phyloP scores from a whole-genome alignment of 2,329 filamentous ascomycete species.

The Talaromyces islandicus region DNA sequence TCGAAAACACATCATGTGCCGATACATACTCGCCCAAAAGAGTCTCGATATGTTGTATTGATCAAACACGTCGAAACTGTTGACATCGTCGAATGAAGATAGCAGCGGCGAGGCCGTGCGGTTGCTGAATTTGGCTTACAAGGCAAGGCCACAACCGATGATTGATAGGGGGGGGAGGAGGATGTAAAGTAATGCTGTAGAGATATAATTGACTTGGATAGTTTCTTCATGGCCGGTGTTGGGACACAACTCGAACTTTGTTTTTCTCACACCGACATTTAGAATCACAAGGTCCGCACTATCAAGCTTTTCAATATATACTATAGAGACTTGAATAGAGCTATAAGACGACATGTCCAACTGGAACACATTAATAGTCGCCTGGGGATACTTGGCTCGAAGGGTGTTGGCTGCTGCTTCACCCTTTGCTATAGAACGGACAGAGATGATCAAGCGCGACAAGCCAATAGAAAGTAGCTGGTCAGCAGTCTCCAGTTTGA shows the following conservation, averaged over 20 bases:
- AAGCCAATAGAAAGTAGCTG: constrained; percentile 41
- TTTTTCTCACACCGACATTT: constrained; percentile 31
- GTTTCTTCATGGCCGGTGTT: constrained; percentile 43
- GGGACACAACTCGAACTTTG: constrained; percentile 25
- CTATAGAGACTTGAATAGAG: constrained; percentile 26
- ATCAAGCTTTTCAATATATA: constrained; percentile 29
- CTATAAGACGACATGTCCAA: constrained; percentile 44
- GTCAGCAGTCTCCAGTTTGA: constrained; percentile 47
- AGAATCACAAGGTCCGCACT: constrained; percentile 41
- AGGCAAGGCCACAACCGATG: constrained; percentile 15
- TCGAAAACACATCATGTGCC: constrained; percentile 41
- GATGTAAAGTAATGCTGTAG: constrained; percentile 49
- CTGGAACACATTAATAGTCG: constrained; percentile 36
- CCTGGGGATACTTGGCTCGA: constrained; percentile 16
- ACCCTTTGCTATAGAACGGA: constrained; percentile 39
- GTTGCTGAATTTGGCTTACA: constrained; percentile 9
- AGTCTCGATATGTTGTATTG: not conserved
- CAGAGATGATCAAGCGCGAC: constrained; percentile 41
- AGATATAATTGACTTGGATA: constrained; percentile 54
- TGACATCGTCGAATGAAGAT: not conserved
- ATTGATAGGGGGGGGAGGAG: constrained; percentile 40
- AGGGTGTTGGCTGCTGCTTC: constrained; percentile 36
- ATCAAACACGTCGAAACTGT: not conserved
- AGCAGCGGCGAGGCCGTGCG: not conserved
- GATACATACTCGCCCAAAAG: constrained; percentile 29